These are phyloP conservation scores for Pisolithus sp. DNA, from an alignment of 768 basidiomycete genomes.

Conservation along the genomic window DNA sequence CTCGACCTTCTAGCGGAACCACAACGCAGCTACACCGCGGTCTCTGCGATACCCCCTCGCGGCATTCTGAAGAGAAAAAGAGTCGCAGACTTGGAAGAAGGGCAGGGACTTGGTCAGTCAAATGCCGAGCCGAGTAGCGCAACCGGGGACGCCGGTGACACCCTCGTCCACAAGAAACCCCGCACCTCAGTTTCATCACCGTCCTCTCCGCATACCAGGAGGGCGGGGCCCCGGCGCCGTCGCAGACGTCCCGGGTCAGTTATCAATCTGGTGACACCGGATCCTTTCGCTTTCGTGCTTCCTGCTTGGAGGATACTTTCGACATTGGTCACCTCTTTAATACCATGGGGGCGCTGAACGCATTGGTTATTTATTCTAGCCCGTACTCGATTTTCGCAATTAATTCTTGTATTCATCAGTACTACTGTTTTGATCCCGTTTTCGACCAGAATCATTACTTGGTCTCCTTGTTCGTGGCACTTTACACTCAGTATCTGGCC, in stretches of 20 bases:
- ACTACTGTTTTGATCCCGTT: too few relatives aligned
- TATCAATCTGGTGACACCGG: constrained; percentile 6
- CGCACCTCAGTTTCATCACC: neutral
- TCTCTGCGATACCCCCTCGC: constrained; percentile 17
- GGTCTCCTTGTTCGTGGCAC: too few relatives aligned
- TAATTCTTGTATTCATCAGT: too few relatives aligned
- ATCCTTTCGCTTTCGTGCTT: constrained; percentile 25
- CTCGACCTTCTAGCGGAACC: constrained; percentile 9
- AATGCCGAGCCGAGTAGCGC: neutral
- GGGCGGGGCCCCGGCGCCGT: constrained; percentile 3
- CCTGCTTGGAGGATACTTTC: constrained; percentile 29
- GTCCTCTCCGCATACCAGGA: constrained; percentile 16
- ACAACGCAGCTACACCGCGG: constrained; percentile 12
- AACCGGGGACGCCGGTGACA: neutral
- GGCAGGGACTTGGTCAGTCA: neutral
- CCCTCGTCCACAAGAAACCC: neutral
- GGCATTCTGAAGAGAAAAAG: constrained; percentile 26
- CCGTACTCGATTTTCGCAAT: too few relatives aligned
- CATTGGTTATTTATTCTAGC: neutral
- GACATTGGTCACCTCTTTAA: constrained; percentile 24
- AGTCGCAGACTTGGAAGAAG: constrained; percentile 11
- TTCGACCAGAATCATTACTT: too few relatives aligned
- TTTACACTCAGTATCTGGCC: too few relatives aligned
- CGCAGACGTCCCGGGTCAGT: neutral
- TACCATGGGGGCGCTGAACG: constrained; percentile 23